Conservation (phyloP, 1,284 basidiomycete species). For the Sparassis latifolia region DNA sequence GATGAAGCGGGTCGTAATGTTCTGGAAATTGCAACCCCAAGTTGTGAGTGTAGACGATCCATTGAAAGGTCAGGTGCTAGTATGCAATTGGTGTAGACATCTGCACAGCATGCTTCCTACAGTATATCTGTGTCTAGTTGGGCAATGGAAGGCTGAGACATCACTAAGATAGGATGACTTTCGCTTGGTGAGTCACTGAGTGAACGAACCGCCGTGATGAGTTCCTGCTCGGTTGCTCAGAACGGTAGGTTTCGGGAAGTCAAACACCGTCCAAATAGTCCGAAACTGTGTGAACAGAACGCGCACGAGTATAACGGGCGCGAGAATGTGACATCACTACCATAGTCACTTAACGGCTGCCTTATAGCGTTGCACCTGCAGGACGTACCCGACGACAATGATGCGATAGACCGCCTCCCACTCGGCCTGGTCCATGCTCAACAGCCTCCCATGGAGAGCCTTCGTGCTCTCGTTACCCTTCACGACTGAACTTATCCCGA, state of each 20-base stretch:
- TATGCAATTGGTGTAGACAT: too few species aligned
- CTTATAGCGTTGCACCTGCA: not conserved
- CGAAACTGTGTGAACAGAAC: slow-evolving; percentile 21
- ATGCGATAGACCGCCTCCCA: slow-evolving; percentile 32
- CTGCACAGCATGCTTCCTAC: too few species aligned
- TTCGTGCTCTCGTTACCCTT: slow-evolving; percentile 27
- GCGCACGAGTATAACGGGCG: slow-evolving; percentile 34
- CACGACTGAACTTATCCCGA: slow-evolving; percentile 22
- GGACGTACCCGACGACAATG: slow-evolving; percentile 28
- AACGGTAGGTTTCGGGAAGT: slow-evolving; percentile 32
- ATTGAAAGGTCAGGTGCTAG: too few species aligned
- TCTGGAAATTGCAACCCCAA: too few species aligned
- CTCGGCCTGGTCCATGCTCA: slow-evolving; percentile 24
- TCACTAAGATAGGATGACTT: too few species aligned
- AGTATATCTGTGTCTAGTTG: too few species aligned
- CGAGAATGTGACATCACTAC: slow-evolving; percentile 28
- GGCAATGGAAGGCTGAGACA: too few species aligned
- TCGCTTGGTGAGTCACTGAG: too few species aligned
- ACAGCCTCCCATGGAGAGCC: slow-evolving; percentile 27
- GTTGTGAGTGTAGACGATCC: too few species aligned
- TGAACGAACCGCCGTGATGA: too few species aligned
- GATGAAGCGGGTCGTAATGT: too few species aligned
- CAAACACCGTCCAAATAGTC: slow-evolving; percentile 29
- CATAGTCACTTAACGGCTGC: not conserved
- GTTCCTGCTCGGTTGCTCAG: slow-evolving; percentile 33